Evolutionary conservation across 2,329 filamentous ascomycete genomes (phyloP), one percentile per base, ranked within the genome.

Genomic region (Colletotrichum chrysophilum): DNA sequence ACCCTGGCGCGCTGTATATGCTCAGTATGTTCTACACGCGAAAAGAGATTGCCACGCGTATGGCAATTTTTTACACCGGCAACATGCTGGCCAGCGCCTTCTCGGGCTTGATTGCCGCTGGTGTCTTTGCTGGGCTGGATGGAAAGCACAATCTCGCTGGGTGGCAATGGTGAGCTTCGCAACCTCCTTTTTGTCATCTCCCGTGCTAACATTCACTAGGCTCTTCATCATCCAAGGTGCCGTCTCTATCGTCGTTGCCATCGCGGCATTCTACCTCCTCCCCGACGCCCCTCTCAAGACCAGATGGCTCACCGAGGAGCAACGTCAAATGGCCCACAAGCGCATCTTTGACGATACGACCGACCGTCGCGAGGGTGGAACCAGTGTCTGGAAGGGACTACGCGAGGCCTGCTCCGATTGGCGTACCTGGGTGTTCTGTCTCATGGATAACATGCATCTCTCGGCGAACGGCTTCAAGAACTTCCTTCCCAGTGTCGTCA

Each of bases 381-480:
- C 84, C 1, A 86, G 82, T 48, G 85, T 84, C 7, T 86, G 78
- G 80, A 81, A 81, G 21, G 88, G 88, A 55, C 83, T 89, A 38
- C 81, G 84, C 61, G 83, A 87, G 66, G 88, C 88, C 12, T 80
- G 82, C 7, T 81, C 78, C 7, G 89, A 90, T 77, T 86, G 86
- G 36, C 84, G 87, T 66, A 84, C 88, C 5, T 90, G 87, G 84
- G 80, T 90, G 16, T 87, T 90, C 70, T 86, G 85, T 6, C 81
- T 88, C 36, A 89, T 89, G 86, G 86, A 88, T 72, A 89, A 89
- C 78, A 84, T 89, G 74, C 88, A 89, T 75, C 79, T 89, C 56
- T 87, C 87, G 4, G 87, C 88, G 21, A 88, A 88, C 58, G 85
- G 86, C 2, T 87, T 88, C 79, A 86, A 89, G 77, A 77, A 77